These are phyloP conservation scores for Acanthamoeba rhysodes DNA, from an alignment of 208 protist genomes.

Conservation along the genomic window DNA sequence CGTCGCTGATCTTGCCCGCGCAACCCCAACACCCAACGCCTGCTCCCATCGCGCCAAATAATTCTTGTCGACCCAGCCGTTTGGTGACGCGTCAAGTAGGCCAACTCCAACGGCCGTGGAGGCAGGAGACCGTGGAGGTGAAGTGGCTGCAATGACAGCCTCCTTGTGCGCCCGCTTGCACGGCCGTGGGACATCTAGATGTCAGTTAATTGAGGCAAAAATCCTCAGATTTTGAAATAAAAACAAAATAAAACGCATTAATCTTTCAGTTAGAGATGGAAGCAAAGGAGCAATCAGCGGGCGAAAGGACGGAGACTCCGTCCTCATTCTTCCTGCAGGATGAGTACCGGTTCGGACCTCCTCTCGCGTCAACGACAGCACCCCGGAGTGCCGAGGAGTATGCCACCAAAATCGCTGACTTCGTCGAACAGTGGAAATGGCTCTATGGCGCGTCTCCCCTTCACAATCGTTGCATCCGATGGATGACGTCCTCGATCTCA, in stretches of 20 bases:
- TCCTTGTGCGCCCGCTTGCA: too few relatives aligned
- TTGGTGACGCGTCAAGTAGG: too few relatives aligned
- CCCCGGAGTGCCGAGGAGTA: not conserved
- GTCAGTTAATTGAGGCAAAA: too few relatives aligned
- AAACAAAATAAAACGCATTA: not conserved
- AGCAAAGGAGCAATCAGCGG: not conserved
- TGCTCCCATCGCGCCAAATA: not conserved
- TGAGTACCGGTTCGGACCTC: not conserved
- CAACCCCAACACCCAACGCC: not conserved
- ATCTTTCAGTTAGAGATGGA: not conserved
- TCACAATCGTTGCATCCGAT: too few relatives aligned
- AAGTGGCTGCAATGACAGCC: too few relatives aligned
- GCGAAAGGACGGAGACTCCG: not conserved
- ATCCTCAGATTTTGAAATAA: too few relatives aligned
- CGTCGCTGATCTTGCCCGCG: not conserved
- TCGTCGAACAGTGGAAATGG: conserved; percentile 46
- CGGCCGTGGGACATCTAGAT: too few relatives aligned
- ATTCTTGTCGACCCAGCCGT: not conserved
- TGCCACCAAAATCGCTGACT: conserved; percentile 39
- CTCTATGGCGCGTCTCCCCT: conserved; percentile 1
- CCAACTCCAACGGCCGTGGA: too few relatives aligned
- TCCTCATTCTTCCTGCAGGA: conserved; percentile 15
- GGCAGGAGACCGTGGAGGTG: too few relatives aligned
- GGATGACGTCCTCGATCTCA: too few relatives aligned
- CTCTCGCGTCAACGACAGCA: not conserved